Evolutionary conservation across 1,284 basidiomycete species (phyloP).

Genomic region (Jaminaea rosea): DNA sequence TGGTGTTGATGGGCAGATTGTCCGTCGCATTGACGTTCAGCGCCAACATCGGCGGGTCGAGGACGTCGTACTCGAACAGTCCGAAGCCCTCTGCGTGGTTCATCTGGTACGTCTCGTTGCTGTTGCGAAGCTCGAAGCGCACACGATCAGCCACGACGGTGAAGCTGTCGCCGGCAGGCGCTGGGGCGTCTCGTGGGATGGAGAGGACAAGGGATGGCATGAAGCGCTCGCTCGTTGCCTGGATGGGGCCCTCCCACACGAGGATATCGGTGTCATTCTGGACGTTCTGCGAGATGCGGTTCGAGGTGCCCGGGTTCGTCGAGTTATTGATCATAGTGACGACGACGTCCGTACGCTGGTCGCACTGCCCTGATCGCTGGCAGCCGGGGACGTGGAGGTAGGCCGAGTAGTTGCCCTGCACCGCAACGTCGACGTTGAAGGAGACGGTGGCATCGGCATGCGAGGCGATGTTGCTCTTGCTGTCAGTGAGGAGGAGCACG

Average conservation of each 20-base stretch:
- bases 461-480: conserved; percentile 58
- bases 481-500: conserved; percentile 63
- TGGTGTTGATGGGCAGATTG: conserved; percentile 60
- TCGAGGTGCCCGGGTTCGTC: conserved; percentile 51
- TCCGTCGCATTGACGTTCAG: conserved; percentile 36
- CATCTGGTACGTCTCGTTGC: conserved; percentile 26
- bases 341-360: conserved; percentile 67
- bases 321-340: conserved; percentile 71
- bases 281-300: conserved; percentile 62
- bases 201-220: conserved; percentile 27
- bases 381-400: conserved; percentile 82
- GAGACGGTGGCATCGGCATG: conserved; percentile 64
- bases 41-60: conserved; percentile 16
- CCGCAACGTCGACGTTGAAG: conserved; percentile 81
- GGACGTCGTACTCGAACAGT: conserved; percentile 33
- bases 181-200: conserved; percentile 48
- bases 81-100: conserved; percentile 20
- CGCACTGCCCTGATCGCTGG: conserved; percentile 67
- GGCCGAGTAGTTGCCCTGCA: conserved; percentile 74
- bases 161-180: conserved; percentile 62
- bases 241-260: conserved; percentile 73
- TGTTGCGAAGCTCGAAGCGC: conserved; percentile 27
- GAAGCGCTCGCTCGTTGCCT: conserved; percentile 48
- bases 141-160: conserved; percentile 62
- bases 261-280: conserved; percentile 57